Evolutionary conservation across 306 rosid species (phyloP), one percentile per base, ranked within the genome.

Genomic region (Cercis canadensis): DNA sequence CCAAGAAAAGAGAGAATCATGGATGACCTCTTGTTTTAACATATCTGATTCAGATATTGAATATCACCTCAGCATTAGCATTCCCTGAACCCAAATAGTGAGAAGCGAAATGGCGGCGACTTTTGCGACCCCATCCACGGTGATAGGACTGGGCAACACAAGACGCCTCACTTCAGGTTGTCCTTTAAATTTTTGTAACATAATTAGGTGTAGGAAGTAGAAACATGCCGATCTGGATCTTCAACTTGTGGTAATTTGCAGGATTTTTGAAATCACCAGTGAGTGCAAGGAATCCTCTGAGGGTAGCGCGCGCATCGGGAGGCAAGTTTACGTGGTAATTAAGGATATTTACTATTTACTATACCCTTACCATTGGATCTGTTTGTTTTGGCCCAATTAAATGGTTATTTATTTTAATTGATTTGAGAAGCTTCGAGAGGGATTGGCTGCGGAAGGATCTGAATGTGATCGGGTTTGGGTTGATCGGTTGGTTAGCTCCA

Each of bases 401-500:
- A 52, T 55, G 47, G 9, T 65, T 39, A 19, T 10, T 58, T 57
- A 19, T 52, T 21, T 16, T 24, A 16, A 32, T 3, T 69, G 29
- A 7, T 53, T 36, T 37, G 60, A 60, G 61, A 62, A 87, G 92
- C 87, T 94, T 94, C 50, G 54, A 81, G 79, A 91, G 99, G 75
- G 40, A 94, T 29, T 94, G 99, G 97, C 81, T 94, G 62, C 55
- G 98, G 58, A 80, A 70, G 63, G 98, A 94, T 77, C 83, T 77
- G 67, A 94, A 82, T 66, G 98, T 94, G 79, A 91, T 94, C 18
- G 97, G 97, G 39, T 94, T 94, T 54, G 99, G 97, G 55, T 80
- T 94, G 84, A 89, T 94, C 62, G 99, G 99, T 19, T 94, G 97
- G 97, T 0, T 91, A 15, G 96, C 88, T 36, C 99, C 97, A 0